A percentile compares a stretch with the other conserved stretches of the same genome.
Evolutionary conservation across 371 early-diverging fungal genomes (phyloP).

Genomic region (Mortierella sp.): DNA sequence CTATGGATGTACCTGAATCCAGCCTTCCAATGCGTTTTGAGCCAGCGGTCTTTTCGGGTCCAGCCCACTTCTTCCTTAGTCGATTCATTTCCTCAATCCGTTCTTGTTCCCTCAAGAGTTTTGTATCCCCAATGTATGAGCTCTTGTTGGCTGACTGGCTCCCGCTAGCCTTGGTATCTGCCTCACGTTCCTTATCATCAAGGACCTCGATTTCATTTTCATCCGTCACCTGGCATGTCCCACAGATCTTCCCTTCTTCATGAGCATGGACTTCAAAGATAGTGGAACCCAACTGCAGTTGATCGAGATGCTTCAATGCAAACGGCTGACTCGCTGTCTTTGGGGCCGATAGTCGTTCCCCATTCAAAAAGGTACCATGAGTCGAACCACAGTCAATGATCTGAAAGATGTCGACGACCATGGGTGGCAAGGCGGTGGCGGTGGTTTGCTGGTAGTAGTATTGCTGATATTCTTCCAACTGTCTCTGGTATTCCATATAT

Average conservation of each 20-base stretch:
- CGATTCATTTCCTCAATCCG: constrained; percentile 57
- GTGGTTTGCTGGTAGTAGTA: constrained; percentile 29
- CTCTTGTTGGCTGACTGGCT: constrained; percentile 5
- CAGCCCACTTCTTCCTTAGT: constrained; percentile 54
- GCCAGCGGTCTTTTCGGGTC: constrained; percentile 29
- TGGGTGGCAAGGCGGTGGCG: not conserved
- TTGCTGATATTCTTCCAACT: constrained; percentile 34
- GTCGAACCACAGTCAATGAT: constrained; percentile 65
- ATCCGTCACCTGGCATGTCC: constrained; percentile 56
- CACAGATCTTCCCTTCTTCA: constrained; percentile 59
- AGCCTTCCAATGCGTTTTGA: constrained; percentile 2
- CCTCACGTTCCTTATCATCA: constrained; percentile 31
- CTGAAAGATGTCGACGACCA: constrained; percentile 48
- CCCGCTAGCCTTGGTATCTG: constrained; percentile 1
- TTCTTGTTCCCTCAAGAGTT: constrained; percentile 41
- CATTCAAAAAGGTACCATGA: constrained; percentile 67
- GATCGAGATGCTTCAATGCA: constrained; percentile 57
- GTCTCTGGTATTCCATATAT: constrained; percentile 28
- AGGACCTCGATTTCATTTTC: constrained; percentile 56
- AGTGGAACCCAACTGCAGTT: constrained; percentile 57
- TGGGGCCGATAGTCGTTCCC: constrained; percentile 58
- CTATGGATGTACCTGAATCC: not conserved
- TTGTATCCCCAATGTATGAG: constrained; percentile 22
- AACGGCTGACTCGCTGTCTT: constrained; percentile 61
- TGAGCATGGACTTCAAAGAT: constrained; percentile 63